Conservation (phyloP, 1,284 basidiomycete genomes). For the Amylostereum areolatum region DNA sequence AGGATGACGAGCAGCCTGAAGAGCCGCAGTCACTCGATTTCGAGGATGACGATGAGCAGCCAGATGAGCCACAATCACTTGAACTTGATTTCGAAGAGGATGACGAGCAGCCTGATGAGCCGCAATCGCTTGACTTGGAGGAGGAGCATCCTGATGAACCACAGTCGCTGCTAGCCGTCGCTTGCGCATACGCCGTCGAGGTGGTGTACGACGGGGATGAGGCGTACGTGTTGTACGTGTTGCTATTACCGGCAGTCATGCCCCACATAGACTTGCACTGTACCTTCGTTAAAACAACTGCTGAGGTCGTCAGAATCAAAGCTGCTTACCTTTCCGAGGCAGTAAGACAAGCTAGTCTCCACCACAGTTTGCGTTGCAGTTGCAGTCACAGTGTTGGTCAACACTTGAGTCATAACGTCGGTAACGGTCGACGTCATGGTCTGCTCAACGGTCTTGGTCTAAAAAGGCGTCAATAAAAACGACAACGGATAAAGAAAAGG, state of each 20-base stretch:
- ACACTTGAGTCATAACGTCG: constrained; percentile 1
- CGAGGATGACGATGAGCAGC: constrained; percentile 4
- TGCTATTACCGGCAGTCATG: constrained; percentile 45
- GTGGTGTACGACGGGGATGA: constrained; percentile 13
- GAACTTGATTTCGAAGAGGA: not conserved
- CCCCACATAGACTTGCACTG: constrained; percentile 57
- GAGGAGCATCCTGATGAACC: not conserved
- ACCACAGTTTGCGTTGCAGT: constrained; percentile 23
- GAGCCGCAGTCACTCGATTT: not conserved
- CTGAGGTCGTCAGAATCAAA: constrained; percentile 6
- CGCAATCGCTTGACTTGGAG: constrained; percentile 2
- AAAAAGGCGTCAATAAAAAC: constrained; percentile 1
- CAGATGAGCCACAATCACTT: not conserved
- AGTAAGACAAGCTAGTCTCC: constrained; percentile 37
- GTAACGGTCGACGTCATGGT: constrained; percentile 12
- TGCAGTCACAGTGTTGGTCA: constrained; percentile 36
- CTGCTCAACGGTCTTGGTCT: constrained; percentile 7
- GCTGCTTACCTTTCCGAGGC: constrained; percentile 40
- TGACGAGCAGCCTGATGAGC: constrained; percentile 6
- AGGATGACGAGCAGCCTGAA: not conserved
- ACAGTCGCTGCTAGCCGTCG: not conserved
- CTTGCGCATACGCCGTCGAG: not conserved
- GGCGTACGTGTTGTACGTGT: constrained; percentile 47
- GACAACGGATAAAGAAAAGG: not conserved
- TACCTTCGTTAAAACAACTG: constrained; percentile 1